Evolutionary conservation across 495 filamentous ascomycete genomes (phyloP).

Genomic region (Bathelium albidoporum): DNA sequence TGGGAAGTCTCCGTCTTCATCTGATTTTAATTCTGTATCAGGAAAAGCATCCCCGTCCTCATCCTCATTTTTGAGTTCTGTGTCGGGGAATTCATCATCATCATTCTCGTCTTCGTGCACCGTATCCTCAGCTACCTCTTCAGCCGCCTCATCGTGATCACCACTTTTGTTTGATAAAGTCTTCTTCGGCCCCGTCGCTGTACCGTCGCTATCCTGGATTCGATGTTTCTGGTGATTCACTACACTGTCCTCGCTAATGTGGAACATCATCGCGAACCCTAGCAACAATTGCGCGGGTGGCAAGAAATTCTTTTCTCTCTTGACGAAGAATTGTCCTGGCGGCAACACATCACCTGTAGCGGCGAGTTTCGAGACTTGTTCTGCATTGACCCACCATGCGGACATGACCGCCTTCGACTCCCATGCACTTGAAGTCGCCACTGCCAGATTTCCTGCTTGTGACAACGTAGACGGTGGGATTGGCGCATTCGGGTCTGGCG

Average conservation of each 20-base stretch:
- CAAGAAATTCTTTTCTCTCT: conserved; percentile 79
- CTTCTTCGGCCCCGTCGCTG: conserved; percentile 3
- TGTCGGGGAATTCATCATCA: conserved; percentile 8
- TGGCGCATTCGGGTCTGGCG: conserved; percentile 61
- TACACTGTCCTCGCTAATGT: conserved; percentile 80
- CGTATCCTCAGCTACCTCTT: conserved; percentile 6
- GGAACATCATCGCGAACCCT: conserved; percentile 79
- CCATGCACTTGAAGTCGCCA: conserved; percentile 81
- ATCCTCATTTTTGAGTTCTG: conserved; percentile 6
- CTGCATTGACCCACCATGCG: conserved; percentile 83
- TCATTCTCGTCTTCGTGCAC: conserved; percentile 7
- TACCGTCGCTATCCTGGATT: conserved; percentile 37
- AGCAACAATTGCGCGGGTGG: conserved; percentile 81
- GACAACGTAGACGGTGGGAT: conserved; percentile 85
- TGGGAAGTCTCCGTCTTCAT: conserved; percentile 31
- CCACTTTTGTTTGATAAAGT: conserved; percentile 1
- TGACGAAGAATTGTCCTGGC: conserved; percentile 64
- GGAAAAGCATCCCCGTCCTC: conserved; percentile 7
- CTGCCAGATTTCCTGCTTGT: conserved; percentile 75
- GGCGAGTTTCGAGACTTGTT: conserved; percentile 78
- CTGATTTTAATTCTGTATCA: neutral
- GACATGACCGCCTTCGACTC: conserved; percentile 92
- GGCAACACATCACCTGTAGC: conserved; percentile 68
- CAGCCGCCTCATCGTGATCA: neutral
- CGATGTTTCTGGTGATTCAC: conserved; percentile 66